Conservation (phyloP, 139 green algal genomes). For the Spirogloea muscicola region DNA sequence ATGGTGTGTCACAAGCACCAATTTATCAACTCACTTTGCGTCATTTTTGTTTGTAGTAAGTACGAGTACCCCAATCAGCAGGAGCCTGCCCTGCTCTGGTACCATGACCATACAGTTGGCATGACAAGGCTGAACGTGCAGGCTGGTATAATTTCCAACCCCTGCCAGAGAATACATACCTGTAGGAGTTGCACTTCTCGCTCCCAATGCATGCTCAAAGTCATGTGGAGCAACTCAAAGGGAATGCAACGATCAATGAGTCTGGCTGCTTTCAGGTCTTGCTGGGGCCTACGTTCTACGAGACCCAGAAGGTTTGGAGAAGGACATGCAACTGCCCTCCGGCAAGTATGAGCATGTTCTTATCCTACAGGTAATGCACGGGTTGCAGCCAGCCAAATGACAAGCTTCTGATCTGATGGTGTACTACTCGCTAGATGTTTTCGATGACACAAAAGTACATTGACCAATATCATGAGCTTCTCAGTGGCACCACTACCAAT, state of each 20-base stretch:
- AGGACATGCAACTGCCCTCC: background rate
- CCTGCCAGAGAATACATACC: background rate
- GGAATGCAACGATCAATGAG: background rate
- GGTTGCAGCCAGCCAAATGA: background rate
- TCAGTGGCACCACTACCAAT: no score
- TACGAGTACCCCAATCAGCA: slow-evolving; percentile 25
- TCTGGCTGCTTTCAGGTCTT: background rate
- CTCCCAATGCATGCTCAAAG: background rate
- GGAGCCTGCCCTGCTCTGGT: slow-evolving; percentile 9
- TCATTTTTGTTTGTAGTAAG: background rate
- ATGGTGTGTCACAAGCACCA: no score
- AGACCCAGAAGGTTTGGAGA: background rate
- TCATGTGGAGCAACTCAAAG: background rate
- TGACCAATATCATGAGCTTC: no score
- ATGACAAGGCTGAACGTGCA: slow-evolving; percentile 25
- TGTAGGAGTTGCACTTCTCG: background rate
- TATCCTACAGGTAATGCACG: slow-evolving; percentile 11
- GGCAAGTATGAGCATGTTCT: background rate
- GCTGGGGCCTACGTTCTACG: slow-evolving; percentile 12
- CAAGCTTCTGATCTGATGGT: background rate
- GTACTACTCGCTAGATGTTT: background rate
- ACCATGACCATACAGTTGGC: slow-evolving; percentile 30
- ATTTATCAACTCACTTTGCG: no score
- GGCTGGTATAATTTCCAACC: background rate
- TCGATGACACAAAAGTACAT: background rate